phyloP scores from a whole-genome alignment of 2,329 filamentous ascomycete species.

The Calonectria montana region DNA sequence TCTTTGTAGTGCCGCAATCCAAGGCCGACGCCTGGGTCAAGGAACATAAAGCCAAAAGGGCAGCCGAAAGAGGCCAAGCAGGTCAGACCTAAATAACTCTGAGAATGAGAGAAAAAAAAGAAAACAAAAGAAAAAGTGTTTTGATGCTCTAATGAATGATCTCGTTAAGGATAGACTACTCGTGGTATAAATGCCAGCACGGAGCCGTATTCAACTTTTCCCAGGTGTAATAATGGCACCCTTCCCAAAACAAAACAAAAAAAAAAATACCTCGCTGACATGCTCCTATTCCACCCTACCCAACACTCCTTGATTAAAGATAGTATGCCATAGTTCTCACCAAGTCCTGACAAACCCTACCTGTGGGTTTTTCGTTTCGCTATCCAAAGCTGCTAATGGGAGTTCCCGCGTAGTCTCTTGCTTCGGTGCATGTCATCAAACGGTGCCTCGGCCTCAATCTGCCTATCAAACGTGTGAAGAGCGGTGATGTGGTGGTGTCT shows the following conservation, averaged over 20 bases:
- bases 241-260: background rate
- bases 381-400: constrained; percentile 14
- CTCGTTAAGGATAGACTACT: constrained; percentile 18
- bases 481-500: background rate
- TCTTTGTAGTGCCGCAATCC: constrained; percentile 82
- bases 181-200: constrained; percentile 18
- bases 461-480: background rate
- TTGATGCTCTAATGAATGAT: constrained; percentile 18
- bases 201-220: background rate
- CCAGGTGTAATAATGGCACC: background rate
- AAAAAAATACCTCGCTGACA: constrained; percentile 7
- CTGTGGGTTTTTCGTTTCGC: background rate
- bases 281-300: background rate
- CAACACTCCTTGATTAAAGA: constrained; percentile 2
- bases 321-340: background rate
- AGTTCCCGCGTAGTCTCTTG: constrained; percentile 37
- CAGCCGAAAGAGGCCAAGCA: constrained; percentile 53
- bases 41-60: constrained; percentile 84
- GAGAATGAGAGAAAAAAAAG: constrained; percentile 16
- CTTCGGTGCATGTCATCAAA: constrained; percentile 30
- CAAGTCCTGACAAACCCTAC: background rate
- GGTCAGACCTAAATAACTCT: constrained; percentile 11
- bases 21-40: constrained; percentile 81
- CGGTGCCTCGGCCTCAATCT: background rate
- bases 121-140: constrained; percentile 14